phyloP scores from a whole-genome alignment of 805 yeast species.

The Wickerhamiella brachini region DNA sequence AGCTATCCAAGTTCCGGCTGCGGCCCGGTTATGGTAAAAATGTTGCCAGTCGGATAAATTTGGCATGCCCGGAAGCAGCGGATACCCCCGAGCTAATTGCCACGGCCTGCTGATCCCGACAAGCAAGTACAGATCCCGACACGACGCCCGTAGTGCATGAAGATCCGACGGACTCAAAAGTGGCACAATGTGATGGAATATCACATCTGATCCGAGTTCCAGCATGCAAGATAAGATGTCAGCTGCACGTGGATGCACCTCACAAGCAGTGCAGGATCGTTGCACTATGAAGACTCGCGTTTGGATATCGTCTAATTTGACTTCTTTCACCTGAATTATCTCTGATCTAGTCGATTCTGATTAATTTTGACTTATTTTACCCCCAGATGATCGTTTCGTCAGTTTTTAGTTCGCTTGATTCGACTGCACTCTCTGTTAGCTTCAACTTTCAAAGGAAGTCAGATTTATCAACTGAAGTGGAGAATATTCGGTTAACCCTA shows the following conservation, averaged over 20 bases:
- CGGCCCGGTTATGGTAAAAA: not conserved
- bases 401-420: too few relatives aligned
- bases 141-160: not conserved
- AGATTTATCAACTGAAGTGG: too few relatives aligned
- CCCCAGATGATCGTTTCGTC: too few relatives aligned
- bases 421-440: too few relatives aligned
- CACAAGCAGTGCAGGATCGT: too few relatives aligned
- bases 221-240: not conserved
- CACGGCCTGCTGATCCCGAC: not conserved
- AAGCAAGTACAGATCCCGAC: not conserved
- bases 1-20: not conserved
- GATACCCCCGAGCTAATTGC: not conserved
- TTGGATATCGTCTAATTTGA: too few relatives aligned
- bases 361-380: too few relatives aligned
- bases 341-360: too few relatives aligned
- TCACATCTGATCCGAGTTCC: not conserved
- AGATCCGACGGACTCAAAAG: not conserved
- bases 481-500: too few relatives aligned
- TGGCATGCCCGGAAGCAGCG: not conserved
- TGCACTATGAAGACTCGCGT: too few relatives aligned
- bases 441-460: too few relatives aligned
- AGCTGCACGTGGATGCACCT: not conserved
- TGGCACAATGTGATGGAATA: not conserved
- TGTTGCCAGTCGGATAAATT: not conserved
- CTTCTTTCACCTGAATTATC: too few relatives aligned